Conservation (phyloP, 352 stramenopile species). For the Phytopythium ostracodes region DNA sequence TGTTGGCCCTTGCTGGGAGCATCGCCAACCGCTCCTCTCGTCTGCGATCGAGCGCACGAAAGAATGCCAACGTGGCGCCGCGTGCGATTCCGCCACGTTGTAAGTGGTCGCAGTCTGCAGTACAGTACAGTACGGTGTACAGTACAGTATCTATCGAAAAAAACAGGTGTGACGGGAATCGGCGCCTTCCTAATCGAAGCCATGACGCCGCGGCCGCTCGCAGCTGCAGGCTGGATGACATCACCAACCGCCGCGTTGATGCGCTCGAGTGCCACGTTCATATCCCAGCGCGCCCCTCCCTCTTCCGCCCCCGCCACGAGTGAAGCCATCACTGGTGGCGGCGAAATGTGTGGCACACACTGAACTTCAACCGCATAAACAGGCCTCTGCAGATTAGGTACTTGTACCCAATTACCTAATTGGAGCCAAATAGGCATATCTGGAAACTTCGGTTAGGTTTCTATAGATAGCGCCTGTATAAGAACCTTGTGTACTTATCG, state of each 20-base stretch:
- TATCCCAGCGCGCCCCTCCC: neutral
- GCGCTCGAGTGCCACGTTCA: neutral
- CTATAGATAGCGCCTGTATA: no score
- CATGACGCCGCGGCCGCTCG: no score
- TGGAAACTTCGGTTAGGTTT: no score
- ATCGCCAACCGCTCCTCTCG: no score
- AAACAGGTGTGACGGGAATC: neutral
- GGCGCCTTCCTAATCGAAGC: no score
- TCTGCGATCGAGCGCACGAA: neutral
- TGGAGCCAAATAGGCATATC: no score
- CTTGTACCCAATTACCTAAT: no score
- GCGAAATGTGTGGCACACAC: neutral
- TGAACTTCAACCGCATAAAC: no score
- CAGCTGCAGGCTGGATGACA: neutral
- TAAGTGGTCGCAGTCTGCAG: neutral
- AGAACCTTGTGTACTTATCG: no score
- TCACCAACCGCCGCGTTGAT: slow-evolving; percentile 1
- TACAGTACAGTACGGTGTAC: neutral
- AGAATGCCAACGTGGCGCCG: neutral
- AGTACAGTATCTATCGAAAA: neutral
- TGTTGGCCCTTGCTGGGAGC: no score
- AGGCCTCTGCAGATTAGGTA: no score
- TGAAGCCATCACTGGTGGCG: neutral
- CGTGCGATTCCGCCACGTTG: neutral
- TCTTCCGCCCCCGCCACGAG: neutral